phyloP scores from a whole-genome alignment of 257 asterid genomes.

The Plantago ovata region DNA sequence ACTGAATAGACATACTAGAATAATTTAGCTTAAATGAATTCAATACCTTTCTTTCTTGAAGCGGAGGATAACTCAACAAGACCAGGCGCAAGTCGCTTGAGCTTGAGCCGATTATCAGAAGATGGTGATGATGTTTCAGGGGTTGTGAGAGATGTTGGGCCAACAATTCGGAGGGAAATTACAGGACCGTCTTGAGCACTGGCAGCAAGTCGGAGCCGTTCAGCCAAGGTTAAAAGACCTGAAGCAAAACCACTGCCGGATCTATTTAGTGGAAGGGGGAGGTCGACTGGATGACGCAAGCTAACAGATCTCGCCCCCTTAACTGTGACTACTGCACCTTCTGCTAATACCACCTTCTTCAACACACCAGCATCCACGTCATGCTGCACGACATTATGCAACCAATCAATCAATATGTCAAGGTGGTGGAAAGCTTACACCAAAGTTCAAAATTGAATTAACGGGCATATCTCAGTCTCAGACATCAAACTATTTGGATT shows the following conservation, averaged over 20 bases:
- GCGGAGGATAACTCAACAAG: slow-evolving; percentile 87
- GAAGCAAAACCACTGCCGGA: slow-evolving; percentile 62
- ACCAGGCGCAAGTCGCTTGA: slow-evolving; percentile 96
- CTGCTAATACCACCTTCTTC: slow-evolving; percentile 83
- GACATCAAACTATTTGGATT: background rate
- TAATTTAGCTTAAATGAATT: background rate
- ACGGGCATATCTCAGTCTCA: background rate
- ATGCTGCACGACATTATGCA: slow-evolving; percentile 35
- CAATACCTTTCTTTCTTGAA: slow-evolving; percentile 44
- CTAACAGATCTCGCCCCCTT: slow-evolving; percentile 98
- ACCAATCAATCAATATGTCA: slow-evolving; percentile 6
- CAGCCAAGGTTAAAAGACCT: slow-evolving; percentile 74
- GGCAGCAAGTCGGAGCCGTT: slow-evolving; percentile 62
- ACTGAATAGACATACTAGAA: too few relatives aligned
- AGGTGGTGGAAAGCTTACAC: background rate
- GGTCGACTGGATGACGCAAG: slow-evolving; percentile 78
- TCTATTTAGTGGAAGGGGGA: slow-evolving; percentile 81
- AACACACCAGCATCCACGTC: slow-evolving; percentile 79
- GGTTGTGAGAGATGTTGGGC: slow-evolving; percentile 82
- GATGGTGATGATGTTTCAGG: slow-evolving; percentile 62
- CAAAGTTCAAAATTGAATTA: background rate
- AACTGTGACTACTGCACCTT: slow-evolving; percentile 90
- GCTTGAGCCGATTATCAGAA: slow-evolving; percentile 62
- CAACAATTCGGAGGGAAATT: slow-evolving; percentile 86
- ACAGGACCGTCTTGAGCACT: slow-evolving; percentile 44